Conservation (phyloP, 345 rosid genomes). For the Mallotus nudiflorus region DNA sequence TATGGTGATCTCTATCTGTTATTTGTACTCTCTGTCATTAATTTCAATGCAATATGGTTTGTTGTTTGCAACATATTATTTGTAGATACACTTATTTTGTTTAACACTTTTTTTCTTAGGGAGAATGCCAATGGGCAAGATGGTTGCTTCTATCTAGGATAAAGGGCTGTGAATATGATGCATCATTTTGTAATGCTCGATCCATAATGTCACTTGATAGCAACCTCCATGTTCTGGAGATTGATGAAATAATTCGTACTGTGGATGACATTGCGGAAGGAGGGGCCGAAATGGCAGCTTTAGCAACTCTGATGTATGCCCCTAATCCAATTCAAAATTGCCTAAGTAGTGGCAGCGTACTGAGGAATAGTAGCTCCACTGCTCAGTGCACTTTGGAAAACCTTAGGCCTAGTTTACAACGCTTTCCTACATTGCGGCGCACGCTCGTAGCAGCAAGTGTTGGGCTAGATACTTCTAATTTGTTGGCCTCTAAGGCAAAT, state of each 20-base stretch:
- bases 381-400: slow-evolving; percentile 94
- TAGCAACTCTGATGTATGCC: slow-evolving; percentile 92
- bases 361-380: slow-evolving; percentile 69
- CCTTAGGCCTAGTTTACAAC: slow-evolving; percentile 71
- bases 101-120: slow-evolving; percentile 49
- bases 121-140: slow-evolving; percentile 95
- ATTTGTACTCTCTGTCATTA: background rate
- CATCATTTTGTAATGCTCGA: slow-evolving; percentile 90
- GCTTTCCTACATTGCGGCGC: slow-evolving; percentile 85
- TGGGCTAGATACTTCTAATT: slow-evolving; percentile 63
- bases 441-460: slow-evolving; percentile 73
- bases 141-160: slow-evolving; percentile 90
- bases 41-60: background rate
- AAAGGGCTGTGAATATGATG: slow-evolving; percentile 87
- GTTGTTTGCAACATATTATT: background rate
- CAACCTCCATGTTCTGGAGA: slow-evolving; percentile 53
- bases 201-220: slow-evolving; percentile 59
- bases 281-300: slow-evolving; percentile 93
- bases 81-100: slow-evolving; percentile 17
- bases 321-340: slow-evolving; percentile 70
- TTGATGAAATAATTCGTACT: slow-evolving; percentile 65
- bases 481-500: slow-evolving; percentile 48
- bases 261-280: slow-evolving; percentile 97
- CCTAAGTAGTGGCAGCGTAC: slow-evolving; percentile 72
- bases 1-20: slow-evolving; percentile 19